Evolutionary conservation across 441 rosid genomes (phyloP), one percentile per base, ranked within the genome.

Genomic region (Syzygium syzygioides): DNA sequence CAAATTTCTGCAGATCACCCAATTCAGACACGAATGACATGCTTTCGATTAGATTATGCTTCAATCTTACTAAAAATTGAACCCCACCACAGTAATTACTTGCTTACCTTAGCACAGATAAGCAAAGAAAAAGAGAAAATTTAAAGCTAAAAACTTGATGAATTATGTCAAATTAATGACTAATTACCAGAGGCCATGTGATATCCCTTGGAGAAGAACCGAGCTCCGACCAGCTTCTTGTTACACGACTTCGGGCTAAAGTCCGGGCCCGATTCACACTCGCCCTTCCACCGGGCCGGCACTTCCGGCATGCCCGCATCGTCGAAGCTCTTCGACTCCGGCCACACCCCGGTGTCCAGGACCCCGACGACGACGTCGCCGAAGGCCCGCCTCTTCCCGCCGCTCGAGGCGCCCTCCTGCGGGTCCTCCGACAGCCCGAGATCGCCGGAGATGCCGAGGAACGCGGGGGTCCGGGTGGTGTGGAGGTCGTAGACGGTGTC

Each of bases 261-360:
- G 92, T 97, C 97, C 3, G 93, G 66, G 9, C 95, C 98, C 2
- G 96, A 86, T 86, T 95, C 97, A 79, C 99, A 97, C 92, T 88
- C 90, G 2, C 99, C 99, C 32, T 85, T 91, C 99, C 99, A 97
- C 86, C 91, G 91, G 10, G 92, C 79, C 2, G 99, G 99, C 84
- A 97, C 91, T 87, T 86, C 94, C 0, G 97, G 93, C 96, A 96
- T 94, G 2, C 93, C 95, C 0, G 92, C 45, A 64, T 96, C 98
- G 84, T 93, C 94, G n/a, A 92, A 96, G 37, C 98, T 95, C 87
- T 91, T 91, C 11, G 96, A 94, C 89, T 96, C 99, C 0, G 99
- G 99, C 98, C 98, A 96, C 12, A 97, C 95, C n/a, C 99, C 99
- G 8, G 98, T 96, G 57, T 97, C 99, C 0, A 97, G 93, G 34